phyloP scores from a whole-genome alignment of 1,284 basidiomycete genomes.

The Hymenochaete sp. region DNA sequence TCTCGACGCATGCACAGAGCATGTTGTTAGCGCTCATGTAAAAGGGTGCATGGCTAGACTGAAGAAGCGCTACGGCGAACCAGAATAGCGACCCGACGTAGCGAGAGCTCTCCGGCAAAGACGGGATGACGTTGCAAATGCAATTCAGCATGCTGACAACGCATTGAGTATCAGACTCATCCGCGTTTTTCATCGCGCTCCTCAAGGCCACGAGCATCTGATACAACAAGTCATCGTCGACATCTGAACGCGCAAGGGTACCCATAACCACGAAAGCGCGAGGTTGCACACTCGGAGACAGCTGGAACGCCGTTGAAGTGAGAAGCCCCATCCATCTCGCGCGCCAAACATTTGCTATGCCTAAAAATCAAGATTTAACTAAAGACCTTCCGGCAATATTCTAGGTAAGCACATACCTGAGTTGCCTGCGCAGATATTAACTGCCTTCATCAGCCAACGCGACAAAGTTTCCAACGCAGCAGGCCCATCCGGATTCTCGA shows the following conservation, averaged over 20 bases:
- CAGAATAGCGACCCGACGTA: slow-evolving; percentile 76
- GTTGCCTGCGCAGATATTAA: slow-evolving; percentile 59
- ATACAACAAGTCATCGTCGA: slow-evolving; percentile 83
- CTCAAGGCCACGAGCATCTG: slow-evolving; percentile 82
- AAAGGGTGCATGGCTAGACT: slow-evolving; percentile 66
- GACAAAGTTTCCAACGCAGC: slow-evolving; percentile 63
- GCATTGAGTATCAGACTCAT: slow-evolving; percentile 65
- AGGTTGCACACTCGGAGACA: slow-evolving; percentile 83
- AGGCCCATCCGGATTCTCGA: slow-evolving; percentile 54
- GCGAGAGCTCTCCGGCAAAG: slow-evolving; percentile 57
- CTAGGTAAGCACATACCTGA: slow-evolving; percentile 43
- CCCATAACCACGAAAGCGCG: slow-evolving; percentile 85
- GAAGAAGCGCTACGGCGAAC: slow-evolving; percentile 75
- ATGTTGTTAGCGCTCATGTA: slow-evolving; percentile 65
- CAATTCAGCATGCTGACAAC: slow-evolving; percentile 84
- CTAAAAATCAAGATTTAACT: slow-evolving; percentile 33
- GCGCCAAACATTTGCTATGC: slow-evolving; percentile 85
- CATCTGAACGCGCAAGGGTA: slow-evolving; percentile 66
- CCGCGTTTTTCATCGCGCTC: slow-evolving; percentile 51
- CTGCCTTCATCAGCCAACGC: slow-evolving; percentile 52
- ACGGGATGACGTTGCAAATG: slow-evolving; percentile 68
- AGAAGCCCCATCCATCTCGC: slow-evolving; percentile 90
- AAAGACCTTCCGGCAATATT: not conserved
- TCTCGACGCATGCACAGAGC: slow-evolving; percentile 58
- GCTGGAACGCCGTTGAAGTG: slow-evolving; percentile 89